A percentile compares a stretch with the other conserved stretches of the same genome.
Evolutionary conservation across 1,139 yeast genomes (phyloP).

Genomic region (Lodderomyces parapsilosis): DNA sequence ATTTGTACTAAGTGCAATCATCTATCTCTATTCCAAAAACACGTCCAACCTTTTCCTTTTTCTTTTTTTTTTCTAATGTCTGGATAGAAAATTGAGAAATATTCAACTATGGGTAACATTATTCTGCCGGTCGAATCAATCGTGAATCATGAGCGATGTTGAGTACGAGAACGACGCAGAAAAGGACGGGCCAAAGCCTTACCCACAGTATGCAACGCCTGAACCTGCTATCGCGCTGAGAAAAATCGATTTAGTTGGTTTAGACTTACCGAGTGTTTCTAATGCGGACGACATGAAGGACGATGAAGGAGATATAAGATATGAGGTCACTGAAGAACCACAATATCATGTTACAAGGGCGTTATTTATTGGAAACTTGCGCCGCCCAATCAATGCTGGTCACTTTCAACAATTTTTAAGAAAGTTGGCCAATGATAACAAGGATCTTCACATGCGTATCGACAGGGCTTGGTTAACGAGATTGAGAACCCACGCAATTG

Average conservation of each 20-base stretch:
- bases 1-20: neutral
- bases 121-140: neutral
- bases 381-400: slow-evolving; percentile 37
- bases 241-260: slow-evolving; percentile 27
- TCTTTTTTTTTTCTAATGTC: too few relatives aligned
- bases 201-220: slow-evolving; percentile 12
- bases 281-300: slow-evolving; percentile 9
- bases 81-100: neutral
- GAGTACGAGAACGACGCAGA: slow-evolving; percentile 9
- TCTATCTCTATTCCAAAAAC: neutral
- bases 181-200: slow-evolving; percentile 15
- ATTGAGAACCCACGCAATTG: slow-evolving; percentile 42
- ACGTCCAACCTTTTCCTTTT: slow-evolving; percentile 1
- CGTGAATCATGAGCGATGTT: slow-evolving; percentile 6
- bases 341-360: slow-evolving; percentile 41
- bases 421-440: slow-evolving; percentile 24
- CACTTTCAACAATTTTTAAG: slow-evolving; percentile 36
- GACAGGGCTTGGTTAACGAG: slow-evolving; percentile 49
- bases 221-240: slow-evolving; percentile 5
- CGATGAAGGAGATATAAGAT: slow-evolving; percentile 28
- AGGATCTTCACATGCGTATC: slow-evolving; percentile 19
- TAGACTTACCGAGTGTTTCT: slow-evolving; percentile 15
- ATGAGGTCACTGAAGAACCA: slow-evolving; percentile 29
- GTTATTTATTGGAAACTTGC: slow-evolving; percentile 41
- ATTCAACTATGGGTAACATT: neutral